Base-by-base conservation (phyloP, 202 grass and related monocot genomes). In the Zoysia matrella region DNA sequence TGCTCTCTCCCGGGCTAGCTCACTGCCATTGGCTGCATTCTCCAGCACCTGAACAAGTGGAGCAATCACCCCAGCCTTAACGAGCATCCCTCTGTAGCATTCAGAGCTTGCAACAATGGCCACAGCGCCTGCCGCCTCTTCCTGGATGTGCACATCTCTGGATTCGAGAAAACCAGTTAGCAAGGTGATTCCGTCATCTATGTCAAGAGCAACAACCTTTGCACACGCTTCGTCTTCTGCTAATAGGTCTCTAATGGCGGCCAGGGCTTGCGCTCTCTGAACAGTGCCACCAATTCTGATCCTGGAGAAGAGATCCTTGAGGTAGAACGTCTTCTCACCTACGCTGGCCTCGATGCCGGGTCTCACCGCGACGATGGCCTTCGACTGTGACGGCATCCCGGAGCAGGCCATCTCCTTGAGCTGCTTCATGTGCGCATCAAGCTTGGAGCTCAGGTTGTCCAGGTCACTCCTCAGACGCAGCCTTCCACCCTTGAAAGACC, bases 381-480 rank as follows among this genome's bases (percentile, higher is more conserved):
- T 81, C 11, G 80, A 91, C 13, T 78, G 69, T 11, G 79, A 13
- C 0, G 76, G 57, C 12, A 57, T 11, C 42, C 87, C 71, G 8
- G 80, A 68, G 69, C 70, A 89, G 65, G 67, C 53, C 48, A 87
- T 76, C 56, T 95, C 84, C 75, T 54, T 80, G 77, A 95, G 81
- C 67, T 81, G 80, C 49, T 80, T 84, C 77, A 92, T 74, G 77
- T 93, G 85, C 2, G 81, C 73, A 47, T 95, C 96, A 40, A 98
- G 83, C 73, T 79, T 88, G 70, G 89, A 80, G 73, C 82, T 77
- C 9, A 93, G 72, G 52, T 54, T 67, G 77, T 93, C 85, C 55
- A 98, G 83, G 79, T 95, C 89, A 49, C 96, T 95, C 66, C 88
- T 82, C 58, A 98, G 79, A 18, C 88, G 92, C 3, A 98, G 91